phyloP scores from a whole-genome alignment of 176 grass and related monocot species.

The Otatea glauca region DNA sequence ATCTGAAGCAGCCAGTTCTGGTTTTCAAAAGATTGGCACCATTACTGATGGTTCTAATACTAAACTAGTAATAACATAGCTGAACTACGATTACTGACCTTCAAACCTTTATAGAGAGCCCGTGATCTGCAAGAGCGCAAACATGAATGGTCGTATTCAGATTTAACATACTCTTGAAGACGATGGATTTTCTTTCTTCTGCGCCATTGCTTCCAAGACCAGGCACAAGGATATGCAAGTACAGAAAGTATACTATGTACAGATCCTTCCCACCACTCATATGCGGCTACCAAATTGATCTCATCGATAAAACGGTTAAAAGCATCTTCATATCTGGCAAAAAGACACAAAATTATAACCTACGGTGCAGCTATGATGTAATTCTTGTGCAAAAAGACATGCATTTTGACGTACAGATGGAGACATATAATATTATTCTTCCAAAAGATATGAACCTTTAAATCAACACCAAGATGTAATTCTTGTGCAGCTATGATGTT shows the following conservation, averaged over 20 bases:
- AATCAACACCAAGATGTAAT: neutral
- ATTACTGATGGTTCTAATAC: slow-evolving; percentile 14
- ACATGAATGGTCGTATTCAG: slow-evolving; percentile 98
- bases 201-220: slow-evolving; percentile 99
- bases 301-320: slow-evolving; percentile 98
- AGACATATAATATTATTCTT: slow-evolving; percentile 25
- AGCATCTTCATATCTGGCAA: slow-evolving; percentile 91
- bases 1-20: neutral
- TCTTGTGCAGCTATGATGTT: neutral
- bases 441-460: neutral
- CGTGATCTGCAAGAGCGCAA: slow-evolving; percentile 94
- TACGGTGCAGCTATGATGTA: neutral
- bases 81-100: slow-evolving; percentile 60
- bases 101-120: slow-evolving; percentile 99
- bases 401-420: slow-evolving; percentile 14
- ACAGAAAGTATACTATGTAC: slow-evolving; percentile 93
- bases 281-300: slow-evolving; percentile 92
- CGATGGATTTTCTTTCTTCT: slow-evolving; percentile 92
- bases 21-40: neutral
- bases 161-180: slow-evolving; percentile 96
- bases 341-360: slow-evolving; percentile 28
- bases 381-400: neutral
- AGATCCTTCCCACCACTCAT: slow-evolving; percentile 99
- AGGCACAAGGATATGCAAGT: slow-evolving; percentile 97
- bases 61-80: neutral